Evolutionary conservation across 371 early-diverging fungal species (phyloP).

Genomic region (Basidiobolus meristosporus): DNA sequence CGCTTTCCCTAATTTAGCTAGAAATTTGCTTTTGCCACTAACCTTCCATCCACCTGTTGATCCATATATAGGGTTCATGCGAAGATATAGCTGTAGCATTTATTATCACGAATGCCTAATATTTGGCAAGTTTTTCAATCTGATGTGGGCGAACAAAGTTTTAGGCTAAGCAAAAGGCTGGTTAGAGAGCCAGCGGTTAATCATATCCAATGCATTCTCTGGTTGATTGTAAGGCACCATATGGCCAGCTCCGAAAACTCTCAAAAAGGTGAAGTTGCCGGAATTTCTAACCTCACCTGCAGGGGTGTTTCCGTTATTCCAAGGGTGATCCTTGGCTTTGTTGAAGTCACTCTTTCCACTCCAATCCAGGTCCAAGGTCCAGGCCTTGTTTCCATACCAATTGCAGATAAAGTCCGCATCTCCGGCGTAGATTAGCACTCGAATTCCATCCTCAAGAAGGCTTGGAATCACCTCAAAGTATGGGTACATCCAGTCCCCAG

Average conservation of each 20-base stretch:
- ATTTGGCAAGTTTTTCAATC: too few relatives aligned
- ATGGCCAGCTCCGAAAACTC: slow-evolving; percentile 76
- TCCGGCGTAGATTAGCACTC: slow-evolving; percentile 78
- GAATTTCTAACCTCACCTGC: slow-evolving; percentile 57
- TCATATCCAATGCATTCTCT: slow-evolving; percentile 25
- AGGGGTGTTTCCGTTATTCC: slow-evolving; percentile 17
- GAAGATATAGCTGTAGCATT: too few relatives aligned
- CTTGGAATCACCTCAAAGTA: slow-evolving; percentile 51
- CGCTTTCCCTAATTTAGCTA: too few relatives aligned
- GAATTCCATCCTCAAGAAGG: slow-evolving; percentile 59
- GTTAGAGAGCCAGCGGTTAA: slow-evolving; percentile 25
- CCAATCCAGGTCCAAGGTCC: slow-evolving; percentile 71
- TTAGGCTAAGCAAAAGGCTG: not conserved
- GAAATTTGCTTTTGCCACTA: too few relatives aligned
- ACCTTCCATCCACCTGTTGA: too few relatives aligned
- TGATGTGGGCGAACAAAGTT: too few relatives aligned
- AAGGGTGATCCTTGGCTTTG: slow-evolving; percentile 31
- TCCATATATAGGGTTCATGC: too few relatives aligned
- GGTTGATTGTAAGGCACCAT: slow-evolving; percentile 63
- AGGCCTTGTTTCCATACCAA: slow-evolving; percentile 90
- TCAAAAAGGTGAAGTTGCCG: slow-evolving; percentile 61
- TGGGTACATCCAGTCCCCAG: slow-evolving; percentile 73
- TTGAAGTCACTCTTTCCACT: slow-evolving; percentile 41
- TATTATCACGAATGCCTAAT: too few relatives aligned
- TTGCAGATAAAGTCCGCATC: slow-evolving; percentile 75